phyloP scores from a whole-genome alignment of 768 basidiomycete species.

The Chalciporus chontae region DNA sequence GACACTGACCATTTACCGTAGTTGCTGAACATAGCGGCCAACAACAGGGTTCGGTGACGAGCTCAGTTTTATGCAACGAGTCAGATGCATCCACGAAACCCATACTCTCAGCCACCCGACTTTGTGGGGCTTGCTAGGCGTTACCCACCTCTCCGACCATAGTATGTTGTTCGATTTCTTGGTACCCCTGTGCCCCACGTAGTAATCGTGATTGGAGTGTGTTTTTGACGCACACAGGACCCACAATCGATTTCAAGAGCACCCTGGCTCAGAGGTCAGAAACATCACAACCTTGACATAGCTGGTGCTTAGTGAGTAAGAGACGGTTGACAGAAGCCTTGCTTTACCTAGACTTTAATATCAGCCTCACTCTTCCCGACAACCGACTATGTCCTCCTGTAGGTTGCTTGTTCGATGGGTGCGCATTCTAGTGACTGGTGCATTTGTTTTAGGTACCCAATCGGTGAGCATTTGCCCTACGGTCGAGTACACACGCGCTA shows the following conservation, averaged over 20 bases:
- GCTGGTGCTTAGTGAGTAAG: conserved; percentile 10
- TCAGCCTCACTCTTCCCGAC: conserved; percentile 57
- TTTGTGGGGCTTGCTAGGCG: conserved; percentile 54
- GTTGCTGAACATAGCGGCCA: no score
- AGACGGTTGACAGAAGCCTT: conserved; percentile 81
- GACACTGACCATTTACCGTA: no score
- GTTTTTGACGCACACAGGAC: conserved; percentile 24
- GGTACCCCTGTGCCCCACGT: neutral
- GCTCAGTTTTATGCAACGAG: neutral
- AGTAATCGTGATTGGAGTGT: conserved; percentile 21
- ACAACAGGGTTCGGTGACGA: neutral
- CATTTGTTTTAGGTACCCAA: conserved; percentile 59
- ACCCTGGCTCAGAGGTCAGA: conserved; percentile 64
- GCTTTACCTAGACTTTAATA: conserved; percentile 66
- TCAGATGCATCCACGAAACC: conserved; percentile 47
- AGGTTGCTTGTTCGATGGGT: conserved; percentile 22
- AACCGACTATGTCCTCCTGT: conserved; percentile 89
- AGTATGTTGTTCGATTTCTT: conserved; percentile 38
- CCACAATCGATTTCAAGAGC: conserved; percentile 73
- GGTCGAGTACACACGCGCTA: neutral
- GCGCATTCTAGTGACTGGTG: neutral
- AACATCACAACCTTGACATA: neutral
- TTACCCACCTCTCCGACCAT: conserved; percentile 52
- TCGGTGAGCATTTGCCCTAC: conserved; percentile 38
- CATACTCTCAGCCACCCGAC: conserved; percentile 48